Evolutionary conservation across 2,329 filamentous ascomycete genomes (phyloP), one percentile per base, ranked within the genome.

Genomic region (Ascomycota sp.): DNA sequence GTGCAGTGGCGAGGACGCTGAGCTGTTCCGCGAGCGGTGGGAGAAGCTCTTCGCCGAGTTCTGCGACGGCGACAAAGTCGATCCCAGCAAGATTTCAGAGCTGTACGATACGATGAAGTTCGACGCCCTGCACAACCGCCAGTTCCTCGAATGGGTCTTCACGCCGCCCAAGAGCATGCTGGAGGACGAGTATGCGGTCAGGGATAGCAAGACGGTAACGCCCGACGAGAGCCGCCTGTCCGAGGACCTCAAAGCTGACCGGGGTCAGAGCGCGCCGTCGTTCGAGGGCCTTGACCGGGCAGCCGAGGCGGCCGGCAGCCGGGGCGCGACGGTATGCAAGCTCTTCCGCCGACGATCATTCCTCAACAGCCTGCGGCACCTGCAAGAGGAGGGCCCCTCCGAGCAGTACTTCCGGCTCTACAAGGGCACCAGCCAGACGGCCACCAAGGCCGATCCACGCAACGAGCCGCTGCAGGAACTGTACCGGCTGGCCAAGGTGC

Each of bases 41-140:
- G 89, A 95, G 55, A 98, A 98, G 57, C 66, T 98, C 2, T 98
- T 98, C 53, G 71, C 75, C 28, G 89, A 98, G 47, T 98, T 98
- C 44, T 89, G 79, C 39, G 91, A 98, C 49, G 77, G 80, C 1
- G 89, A 98, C 44, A 98, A 98, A 58, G 83, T 95, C 12, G 89
- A 98, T 51, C 91, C 91, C 12, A 93, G 85, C 61, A 98, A 98
- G 58, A 86, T 98, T 36, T 94, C 83, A 5, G 89, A 98, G 56
- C 66, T 98, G 3, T 98, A 98, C 50, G 89, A 98, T 51, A 95
- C 86, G 13, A 95, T 98, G 89, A 98, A 98, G 52, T 98, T 95
- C 39, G 89, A 98, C 50, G 89, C 89, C 1, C 63, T 98, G 10
- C 91, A 98, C 53, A 98, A 98, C 47, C 74, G 89, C 3, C 81